Percentiles rank a stretch among this genome's conserved stretches.
Evolutionary conservation across 192 early-diverging fungal genomes (phyloP).

Genomic region (Coemansia sp.): DNA sequence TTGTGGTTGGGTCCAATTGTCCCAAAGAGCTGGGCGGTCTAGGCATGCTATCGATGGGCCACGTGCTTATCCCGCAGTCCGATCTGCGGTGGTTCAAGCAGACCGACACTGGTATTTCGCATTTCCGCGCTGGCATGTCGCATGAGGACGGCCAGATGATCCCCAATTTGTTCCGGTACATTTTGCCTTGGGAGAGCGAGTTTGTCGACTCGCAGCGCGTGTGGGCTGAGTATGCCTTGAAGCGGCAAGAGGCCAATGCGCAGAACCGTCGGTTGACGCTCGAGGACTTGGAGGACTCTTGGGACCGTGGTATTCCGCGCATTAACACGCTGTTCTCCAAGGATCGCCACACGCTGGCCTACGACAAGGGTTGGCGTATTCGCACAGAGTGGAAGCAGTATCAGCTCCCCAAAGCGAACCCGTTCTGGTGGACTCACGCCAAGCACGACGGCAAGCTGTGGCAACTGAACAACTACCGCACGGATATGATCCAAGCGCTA

Average conservation of each 20-base stretch:
- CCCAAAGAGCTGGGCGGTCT: constrained; percentile 96
- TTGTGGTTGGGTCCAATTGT: constrained; percentile 62
- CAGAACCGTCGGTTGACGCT: constrained; percentile 97
- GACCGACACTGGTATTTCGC: constrained; percentile 95
- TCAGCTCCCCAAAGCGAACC: constrained; percentile 93
- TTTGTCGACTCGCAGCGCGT: constrained; percentile 99
- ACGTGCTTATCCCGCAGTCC: constrained; percentile 96
- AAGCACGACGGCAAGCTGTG: constrained; percentile 89
- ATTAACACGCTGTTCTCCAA: constrained; percentile 99
- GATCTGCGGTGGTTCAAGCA: constrained; percentile 97
- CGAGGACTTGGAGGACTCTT: constrained; percentile 97
- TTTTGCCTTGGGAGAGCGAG: constrained; percentile 99
- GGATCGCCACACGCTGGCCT: constrained; percentile 98
- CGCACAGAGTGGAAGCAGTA: constrained; percentile 98
- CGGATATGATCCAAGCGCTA: constrained; percentile 98
- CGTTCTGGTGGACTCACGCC: constrained; percentile 91
- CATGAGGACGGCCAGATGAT: constrained; percentile 97
- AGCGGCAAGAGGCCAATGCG: constrained; percentile 94
- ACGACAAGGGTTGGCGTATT: constrained; percentile 99
- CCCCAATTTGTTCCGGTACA: constrained; percentile 96
- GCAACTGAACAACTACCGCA: constrained; percentile 97
- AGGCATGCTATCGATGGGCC: constrained; percentile 99
- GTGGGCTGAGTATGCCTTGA: constrained; percentile 98
- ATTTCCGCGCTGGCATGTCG: constrained; percentile 98
- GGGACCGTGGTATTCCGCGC: constrained; percentile 98